Evolutionary conservation across 768 basidiomycete genomes (phyloP).

Genomic region (Leccinellum rugosiceps): DNA sequence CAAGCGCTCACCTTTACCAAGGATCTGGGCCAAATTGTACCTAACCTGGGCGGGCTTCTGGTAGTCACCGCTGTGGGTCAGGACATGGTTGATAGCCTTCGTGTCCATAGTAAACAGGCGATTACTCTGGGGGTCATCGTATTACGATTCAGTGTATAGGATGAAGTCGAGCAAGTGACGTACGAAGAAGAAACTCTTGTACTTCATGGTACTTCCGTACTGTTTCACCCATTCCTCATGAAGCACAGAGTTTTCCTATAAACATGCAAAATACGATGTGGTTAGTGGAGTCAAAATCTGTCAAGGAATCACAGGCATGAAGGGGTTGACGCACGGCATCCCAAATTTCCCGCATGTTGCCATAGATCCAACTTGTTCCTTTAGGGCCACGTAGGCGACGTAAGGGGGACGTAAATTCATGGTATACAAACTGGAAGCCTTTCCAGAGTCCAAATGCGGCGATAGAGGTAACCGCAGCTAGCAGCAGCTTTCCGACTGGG

Average conservation of each 20-base stretch:
- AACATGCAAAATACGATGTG: not conserved
- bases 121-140: not conserved
- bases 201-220: constrained; percentile 11
- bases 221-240: constrained; percentile 16
- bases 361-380: constrained; percentile 43
- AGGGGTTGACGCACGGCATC: constrained; percentile 33
- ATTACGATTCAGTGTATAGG: not conserved
- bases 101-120: constrained; percentile 1
- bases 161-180: not conserved
- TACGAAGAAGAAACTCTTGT: constrained; percentile 12
- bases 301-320: not conserved
- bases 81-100: constrained; percentile 3
- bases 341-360: constrained; percentile 47
- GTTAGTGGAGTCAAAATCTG: not conserved
- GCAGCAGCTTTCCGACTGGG: not conserved
- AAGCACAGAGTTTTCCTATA: constrained; percentile 6
- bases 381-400: constrained; percentile 45
- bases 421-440: constrained; percentile 24
- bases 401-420: constrained; percentile 41
- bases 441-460: constrained; percentile 6
- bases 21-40: not conserved
- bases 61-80: constrained; percentile 2
- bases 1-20: constrained; percentile 2
- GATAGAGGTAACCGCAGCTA: constrained; percentile 1
- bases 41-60: constrained; percentile 1